Conservation (phyloP, 2,329 filamentous ascomycete genomes). For the Corynespora cassiicola region DNA sequence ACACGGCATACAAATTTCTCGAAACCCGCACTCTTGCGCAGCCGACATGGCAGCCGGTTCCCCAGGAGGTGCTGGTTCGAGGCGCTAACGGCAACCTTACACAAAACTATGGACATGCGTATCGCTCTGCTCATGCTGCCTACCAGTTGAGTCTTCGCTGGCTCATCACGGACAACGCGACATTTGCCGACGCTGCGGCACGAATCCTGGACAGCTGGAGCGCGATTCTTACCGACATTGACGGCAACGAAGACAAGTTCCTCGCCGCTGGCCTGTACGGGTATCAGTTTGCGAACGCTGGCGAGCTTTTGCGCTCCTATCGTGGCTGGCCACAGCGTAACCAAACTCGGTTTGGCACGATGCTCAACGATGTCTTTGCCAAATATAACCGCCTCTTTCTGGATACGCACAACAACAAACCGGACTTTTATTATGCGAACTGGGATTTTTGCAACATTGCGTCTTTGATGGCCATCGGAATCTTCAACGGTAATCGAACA, state of each 20-base stretch:
- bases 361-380: slow-evolving; percentile 49
- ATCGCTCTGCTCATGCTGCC: slow-evolving; percentile 44
- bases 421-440: slow-evolving; percentile 51
- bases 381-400: slow-evolving; percentile 49
- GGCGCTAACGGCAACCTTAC: slow-evolving; percentile 3
- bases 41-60: slow-evolving; percentile 8
- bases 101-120: slow-evolving; percentile 7
- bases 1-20: slow-evolving; percentile 43
- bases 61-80: slow-evolving; percentile 4
- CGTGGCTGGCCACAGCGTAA: slow-evolving; percentile 31
- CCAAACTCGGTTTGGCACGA: slow-evolving; percentile 17
- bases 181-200: slow-evolving; percentile 47
- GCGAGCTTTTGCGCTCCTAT: slow-evolving; percentile 50
- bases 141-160: slow-evolving; percentile 51
- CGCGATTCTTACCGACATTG: slow-evolving; percentile 37
- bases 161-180: slow-evolving; percentile 46
- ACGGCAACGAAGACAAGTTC: slow-evolving; percentile 45
- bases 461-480: slow-evolving; percentile 50
- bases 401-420: slow-evolving; percentile 41
- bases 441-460: slow-evolving; percentile 57
- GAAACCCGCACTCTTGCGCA: slow-evolving; percentile 30
- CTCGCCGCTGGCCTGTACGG: slow-evolving; percentile 54
- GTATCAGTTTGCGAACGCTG: slow-evolving; percentile 56
- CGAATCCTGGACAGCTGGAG: slow-evolving; percentile 50
- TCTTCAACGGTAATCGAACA: slow-evolving; percentile 51